These are phyloP conservation scores for Eucalyptus erythrocorys DNA, from an alignment of 345 rosid genomes.

Conservation along the genomic window DNA sequence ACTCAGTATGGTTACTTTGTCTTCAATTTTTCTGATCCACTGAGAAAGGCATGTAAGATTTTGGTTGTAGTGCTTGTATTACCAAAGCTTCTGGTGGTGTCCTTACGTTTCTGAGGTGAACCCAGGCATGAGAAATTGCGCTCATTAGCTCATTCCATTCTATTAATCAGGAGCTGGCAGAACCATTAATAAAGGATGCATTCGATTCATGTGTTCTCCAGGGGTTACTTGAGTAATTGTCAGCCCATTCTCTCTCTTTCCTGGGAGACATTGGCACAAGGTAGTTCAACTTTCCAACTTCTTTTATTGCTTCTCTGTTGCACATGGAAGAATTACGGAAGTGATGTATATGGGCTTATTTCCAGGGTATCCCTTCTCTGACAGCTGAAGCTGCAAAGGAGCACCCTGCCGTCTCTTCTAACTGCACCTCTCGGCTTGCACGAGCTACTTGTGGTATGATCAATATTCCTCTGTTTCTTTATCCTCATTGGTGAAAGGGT, in stretches of 20 bases:
- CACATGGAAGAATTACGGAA: neutral
- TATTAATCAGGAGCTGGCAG: conserved; percentile 58
- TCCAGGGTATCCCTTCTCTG: conserved; percentile 67
- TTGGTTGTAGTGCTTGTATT: neutral
- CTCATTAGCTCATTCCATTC: neutral
- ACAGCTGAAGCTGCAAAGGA: conserved; percentile 92
- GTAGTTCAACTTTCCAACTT: conserved; percentile 17
- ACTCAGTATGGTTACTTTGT: neutral
- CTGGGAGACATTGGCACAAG: conserved; percentile 92
- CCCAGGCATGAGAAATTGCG: neutral
- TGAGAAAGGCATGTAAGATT: neutral
- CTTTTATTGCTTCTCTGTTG: neutral
- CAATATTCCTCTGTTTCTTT: neutral
- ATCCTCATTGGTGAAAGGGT: neutral
- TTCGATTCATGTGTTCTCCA: conserved; percentile 54
- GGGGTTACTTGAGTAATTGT: conserved; percentile 78
- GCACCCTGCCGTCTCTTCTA: conserved; percentile 51
- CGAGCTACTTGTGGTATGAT: conserved; percentile 62
- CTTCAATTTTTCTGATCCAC: neutral
- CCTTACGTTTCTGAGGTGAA: neutral
- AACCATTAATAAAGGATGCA: conserved; percentile 77
- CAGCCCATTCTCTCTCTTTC: conserved; percentile 86
- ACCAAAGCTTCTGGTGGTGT: neutral
- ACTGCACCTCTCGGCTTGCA: conserved; percentile 90
- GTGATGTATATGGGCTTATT: neutral